These are phyloP conservation scores for Eragrostis curvula DNA, from an alignment of 176 grass and related monocot species.

Conservation along the genomic window DNA sequence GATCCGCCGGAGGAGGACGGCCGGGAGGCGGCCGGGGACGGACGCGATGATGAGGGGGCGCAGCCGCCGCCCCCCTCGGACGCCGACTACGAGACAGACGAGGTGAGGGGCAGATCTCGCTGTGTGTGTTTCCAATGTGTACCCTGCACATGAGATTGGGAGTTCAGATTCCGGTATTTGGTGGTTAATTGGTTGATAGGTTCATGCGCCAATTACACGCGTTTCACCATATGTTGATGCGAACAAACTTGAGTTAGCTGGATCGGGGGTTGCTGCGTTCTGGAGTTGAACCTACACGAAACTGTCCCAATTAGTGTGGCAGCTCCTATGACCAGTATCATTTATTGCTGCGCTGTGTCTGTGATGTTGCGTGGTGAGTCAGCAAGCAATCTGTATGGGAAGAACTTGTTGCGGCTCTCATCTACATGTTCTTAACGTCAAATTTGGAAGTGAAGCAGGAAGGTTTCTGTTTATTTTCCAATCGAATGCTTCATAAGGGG, in stretches of 20 bases:
- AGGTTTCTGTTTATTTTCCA: background rate
- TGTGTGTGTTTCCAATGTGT: background rate
- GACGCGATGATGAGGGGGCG: conserved; percentile 36
- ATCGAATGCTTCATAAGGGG: background rate
- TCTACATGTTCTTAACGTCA: background rate
- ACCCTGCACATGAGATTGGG: background rate
- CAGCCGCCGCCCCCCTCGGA: conserved; percentile 36
- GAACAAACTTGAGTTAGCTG: background rate
- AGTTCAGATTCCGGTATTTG: background rate
- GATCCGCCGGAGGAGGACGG: background rate
- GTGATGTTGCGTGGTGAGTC: background rate
- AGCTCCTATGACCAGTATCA: background rate
- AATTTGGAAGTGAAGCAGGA: background rate
- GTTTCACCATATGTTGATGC: background rate
- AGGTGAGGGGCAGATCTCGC: conserved; percentile 59
- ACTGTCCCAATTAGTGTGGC: background rate
- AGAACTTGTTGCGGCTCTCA: no score
- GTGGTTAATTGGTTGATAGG: background rate
- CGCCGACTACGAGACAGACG: conserved; percentile 69
- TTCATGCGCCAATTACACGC: background rate
- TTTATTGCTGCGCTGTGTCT: background rate
- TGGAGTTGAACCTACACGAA: background rate
- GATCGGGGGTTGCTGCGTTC: background rate
- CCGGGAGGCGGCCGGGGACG: conserved; percentile 12
- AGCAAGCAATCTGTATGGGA: no score